Evolutionary conservation across 2,329 filamentous ascomycete species (phyloP).

Genomic region (Pyricularia pennisetigena): DNA sequence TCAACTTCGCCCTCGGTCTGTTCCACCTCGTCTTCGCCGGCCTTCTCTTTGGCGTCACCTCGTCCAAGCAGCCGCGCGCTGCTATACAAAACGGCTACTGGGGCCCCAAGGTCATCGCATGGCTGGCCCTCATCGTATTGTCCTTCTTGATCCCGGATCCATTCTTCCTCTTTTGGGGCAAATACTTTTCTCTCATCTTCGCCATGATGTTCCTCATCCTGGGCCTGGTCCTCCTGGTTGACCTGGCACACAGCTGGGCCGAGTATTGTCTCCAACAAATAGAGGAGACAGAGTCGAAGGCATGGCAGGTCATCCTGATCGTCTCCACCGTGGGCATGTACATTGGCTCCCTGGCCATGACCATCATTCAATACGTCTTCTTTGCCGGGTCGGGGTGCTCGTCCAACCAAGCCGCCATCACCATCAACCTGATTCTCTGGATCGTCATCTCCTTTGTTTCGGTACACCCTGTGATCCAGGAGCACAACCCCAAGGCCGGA

Average conservation of each 20-base stretch:
- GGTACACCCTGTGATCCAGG: slow-evolving; percentile 82
- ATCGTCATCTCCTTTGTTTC: slow-evolving; percentile 73
- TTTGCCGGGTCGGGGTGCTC: slow-evolving; percentile 74
- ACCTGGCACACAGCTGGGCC: slow-evolving; percentile 93
- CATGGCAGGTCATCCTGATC: slow-evolving; percentile 82
- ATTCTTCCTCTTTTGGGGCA: slow-evolving; percentile 94
- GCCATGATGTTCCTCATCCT: slow-evolving; percentile 92
- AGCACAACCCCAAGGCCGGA: slow-evolving; percentile 85
- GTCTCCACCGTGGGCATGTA: slow-evolving; percentile 95
- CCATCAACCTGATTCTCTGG: slow-evolving; percentile 82
- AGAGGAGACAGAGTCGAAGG: slow-evolving; percentile 72
- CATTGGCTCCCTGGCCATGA: slow-evolving; percentile 82
- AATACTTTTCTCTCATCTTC: slow-evolving; percentile 79
- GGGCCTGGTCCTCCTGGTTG: slow-evolving; percentile 84
- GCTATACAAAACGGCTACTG: slow-evolving; percentile 96
- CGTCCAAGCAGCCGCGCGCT: slow-evolving; percentile 79
- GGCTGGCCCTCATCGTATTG: slow-evolving; percentile 76
- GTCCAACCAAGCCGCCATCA: slow-evolving; percentile 96
- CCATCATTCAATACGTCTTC: slow-evolving; percentile 93
- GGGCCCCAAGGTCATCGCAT: slow-evolving; percentile 90
- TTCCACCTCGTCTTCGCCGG: slow-evolving; percentile 85
- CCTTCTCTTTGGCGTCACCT: slow-evolving; percentile 76
- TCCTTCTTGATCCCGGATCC: slow-evolving; percentile 92
- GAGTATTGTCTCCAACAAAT: slow-evolving; percentile 94
- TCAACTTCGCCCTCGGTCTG: slow-evolving; percentile 93